Evolutionary conservation across 2,329 filamentous ascomycete species (phyloP), one percentile per base, ranked within the genome.

Genomic region (Xylariaceae sp.): DNA sequence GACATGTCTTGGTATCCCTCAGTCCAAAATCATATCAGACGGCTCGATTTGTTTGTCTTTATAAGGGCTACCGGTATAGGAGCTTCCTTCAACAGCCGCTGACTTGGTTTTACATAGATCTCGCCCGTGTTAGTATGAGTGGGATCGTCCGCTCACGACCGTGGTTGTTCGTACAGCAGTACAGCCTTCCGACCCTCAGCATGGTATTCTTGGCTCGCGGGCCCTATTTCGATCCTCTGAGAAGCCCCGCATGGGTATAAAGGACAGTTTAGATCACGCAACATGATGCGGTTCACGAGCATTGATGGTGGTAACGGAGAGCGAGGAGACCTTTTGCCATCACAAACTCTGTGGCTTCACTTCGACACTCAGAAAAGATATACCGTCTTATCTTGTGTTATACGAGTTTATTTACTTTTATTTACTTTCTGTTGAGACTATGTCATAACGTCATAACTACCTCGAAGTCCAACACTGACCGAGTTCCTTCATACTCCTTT

Each of bases 341-440:
- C 51, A 58, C 51, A 37, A 56, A 56, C 53, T 60, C 58, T 60
- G 50, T 60, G 51, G 34, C 50, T 31, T 47, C 47, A 9, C n/a
- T 42, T 43, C 41, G 51, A 60, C 57, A 55, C 19, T 19, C 54
- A 26, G 45, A 49, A 11, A 39, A 60, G 53, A 45, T 58, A 52
- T 58, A 51, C 54, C 40, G 47, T 37, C 52, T 37, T 50, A 29
- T 58, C 19, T 43, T 50, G 55, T 56, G 53, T 51, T 51, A 19
- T 11, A 1, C 8, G 35, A 34, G 32, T 37, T 37, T 11, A 37
- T 48, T 51, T 54, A 46, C 29, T 56, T 55, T 56, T 53, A 53
- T 48, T 48, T 55, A n/a, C 53, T 51, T 47, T 35, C 31, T 49
- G 39, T 48, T 50, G 47, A 37, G 45, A 51, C 32, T 6, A 30